phyloP scores from a whole-genome alignment of 495 filamentous ascomycete species.

The Lentithecium fluviatile region DNA sequence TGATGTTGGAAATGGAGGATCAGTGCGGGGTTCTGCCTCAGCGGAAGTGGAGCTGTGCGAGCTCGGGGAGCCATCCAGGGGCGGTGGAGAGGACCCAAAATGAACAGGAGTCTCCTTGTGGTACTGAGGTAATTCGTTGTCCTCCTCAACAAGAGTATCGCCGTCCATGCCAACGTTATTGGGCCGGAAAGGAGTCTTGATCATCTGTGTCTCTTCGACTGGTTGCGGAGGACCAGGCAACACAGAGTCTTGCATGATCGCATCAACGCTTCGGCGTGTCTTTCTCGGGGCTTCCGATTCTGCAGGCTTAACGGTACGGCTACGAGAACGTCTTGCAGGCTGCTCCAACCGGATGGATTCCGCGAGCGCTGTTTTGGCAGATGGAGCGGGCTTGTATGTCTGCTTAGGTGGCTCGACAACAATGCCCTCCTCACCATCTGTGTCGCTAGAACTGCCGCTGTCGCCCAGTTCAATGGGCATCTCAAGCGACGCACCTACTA shows the following conservation, averaged over 20 bases:
- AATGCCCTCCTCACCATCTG: too few species aligned
- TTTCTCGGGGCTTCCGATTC: too few species aligned
- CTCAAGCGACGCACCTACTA: too few species aligned
- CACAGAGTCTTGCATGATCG: background rate
- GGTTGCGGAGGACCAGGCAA: background rate
- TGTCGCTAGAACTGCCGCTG: too few species aligned
- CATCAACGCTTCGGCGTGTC: too few species aligned
- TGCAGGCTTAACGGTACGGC: too few species aligned
- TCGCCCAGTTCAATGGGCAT: too few species aligned
- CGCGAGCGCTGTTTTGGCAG: too few species aligned
- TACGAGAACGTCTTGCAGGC: too few species aligned
- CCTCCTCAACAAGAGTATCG: slow-evolving; percentile 22
- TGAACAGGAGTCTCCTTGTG: slow-evolving; percentile 4
- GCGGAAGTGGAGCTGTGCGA: slow-evolving; percentile 35
- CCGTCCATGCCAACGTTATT: slow-evolving; percentile 4
- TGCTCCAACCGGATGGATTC: too few species aligned
- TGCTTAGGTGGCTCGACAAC: too few species aligned
- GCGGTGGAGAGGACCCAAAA: slow-evolving; percentile 22
- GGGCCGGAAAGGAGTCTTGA: background rate
- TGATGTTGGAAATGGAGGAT: background rate
- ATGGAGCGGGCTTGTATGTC: too few species aligned
- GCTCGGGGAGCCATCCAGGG: slow-evolving; percentile 7
- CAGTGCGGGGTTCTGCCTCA: background rate
- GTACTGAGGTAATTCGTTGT: background rate
- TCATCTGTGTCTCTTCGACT: background rate